Percentiles rank a stretch among this genome's conserved stretches.
phyloP scores from a whole-genome alignment of 2,329 filamentous ascomycete species.

The Aspergillus clavatus region DNA sequence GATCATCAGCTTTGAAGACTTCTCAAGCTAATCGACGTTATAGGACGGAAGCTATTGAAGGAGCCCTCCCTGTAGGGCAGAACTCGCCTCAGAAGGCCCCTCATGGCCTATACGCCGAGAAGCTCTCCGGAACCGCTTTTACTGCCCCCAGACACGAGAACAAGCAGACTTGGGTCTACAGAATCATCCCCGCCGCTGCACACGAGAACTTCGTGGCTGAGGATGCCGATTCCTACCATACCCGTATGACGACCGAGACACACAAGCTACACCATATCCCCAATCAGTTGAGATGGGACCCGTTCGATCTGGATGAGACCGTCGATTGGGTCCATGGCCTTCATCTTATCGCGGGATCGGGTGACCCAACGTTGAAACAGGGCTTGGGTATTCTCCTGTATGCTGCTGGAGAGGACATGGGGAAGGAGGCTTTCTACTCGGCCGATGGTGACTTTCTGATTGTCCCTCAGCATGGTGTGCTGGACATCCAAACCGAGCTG shows the following conservation, averaged over 20 bases:
- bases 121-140: conserved; percentile 68
- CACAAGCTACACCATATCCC: conserved; percentile 66
- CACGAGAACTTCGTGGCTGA: conserved; percentile 49
- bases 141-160: conserved; percentile 65
- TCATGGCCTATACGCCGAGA: conserved; percentile 76
- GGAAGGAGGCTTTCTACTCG: conserved; percentile 74
- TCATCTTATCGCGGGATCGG: conserved; percentile 70
- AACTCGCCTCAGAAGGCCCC: conserved; percentile 81
- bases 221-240: conserved; percentile 45
- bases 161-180: conserved; percentile 68
- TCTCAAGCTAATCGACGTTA: conserved; percentile 11
- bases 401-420: conserved; percentile 73
- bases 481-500: conserved; percentile 74
- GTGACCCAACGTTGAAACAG: conserved; percentile 71
- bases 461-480: conserved; percentile 66
- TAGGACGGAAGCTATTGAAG: conserved; percentile 71
- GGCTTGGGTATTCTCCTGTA: conserved; percentile 79
- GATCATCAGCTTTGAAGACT: neutral
- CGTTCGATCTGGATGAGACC: conserved; percentile 66
- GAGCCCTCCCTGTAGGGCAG: conserved; percentile 66
- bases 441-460: conserved; percentile 76
- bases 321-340: conserved; percentile 66
- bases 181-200: conserved; percentile 60
- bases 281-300: conserved; percentile 76
- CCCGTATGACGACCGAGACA: conserved; percentile 36